Percentiles rank a stretch among this genome's conserved stretches.
These are phyloP conservation scores for Geranium brycei DNA, from an alignment of 345 rosid species.

Conservation along the genomic window DNA sequence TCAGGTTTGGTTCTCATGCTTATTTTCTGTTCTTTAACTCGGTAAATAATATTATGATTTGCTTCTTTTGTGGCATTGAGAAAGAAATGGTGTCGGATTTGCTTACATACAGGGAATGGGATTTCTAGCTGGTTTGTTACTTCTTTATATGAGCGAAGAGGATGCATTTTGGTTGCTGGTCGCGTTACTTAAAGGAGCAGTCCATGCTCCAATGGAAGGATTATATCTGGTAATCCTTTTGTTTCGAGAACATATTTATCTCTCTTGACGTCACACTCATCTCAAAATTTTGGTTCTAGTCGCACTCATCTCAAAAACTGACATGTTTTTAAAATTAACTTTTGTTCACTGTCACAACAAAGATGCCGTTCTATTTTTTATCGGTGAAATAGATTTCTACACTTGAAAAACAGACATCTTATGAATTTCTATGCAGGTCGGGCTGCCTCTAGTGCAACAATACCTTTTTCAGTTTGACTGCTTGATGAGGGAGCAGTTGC, in stretches of 20 bases:
- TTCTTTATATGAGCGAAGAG: conserved; percentile 97
- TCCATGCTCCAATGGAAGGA: conserved; percentile 97
- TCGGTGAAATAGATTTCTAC: too few relatives aligned
- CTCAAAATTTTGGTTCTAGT: too few relatives aligned
- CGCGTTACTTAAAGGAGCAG: conserved; percentile 92
- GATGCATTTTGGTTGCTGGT: conserved; percentile 96
- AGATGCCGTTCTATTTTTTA: too few relatives aligned
- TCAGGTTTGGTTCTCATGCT: conserved; percentile 40
- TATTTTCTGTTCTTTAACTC: background rate
- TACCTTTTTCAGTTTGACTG: conserved; percentile 68
- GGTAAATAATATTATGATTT: conserved; percentile 4
- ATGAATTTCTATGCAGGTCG: conserved; percentile 31
- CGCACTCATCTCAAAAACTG: too few relatives aligned
- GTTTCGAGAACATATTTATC: too few relatives aligned
- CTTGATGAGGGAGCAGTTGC: conserved; percentile 69
- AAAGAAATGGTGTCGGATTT: conserved; percentile 1
- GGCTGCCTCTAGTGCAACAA: conserved; percentile 89
- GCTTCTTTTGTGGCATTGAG: too few relatives aligned
- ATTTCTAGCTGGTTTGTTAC: conserved; percentile 75
- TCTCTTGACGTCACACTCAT: too few relatives aligned
- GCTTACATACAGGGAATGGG: conserved; percentile 81
- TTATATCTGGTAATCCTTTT: conserved; percentile 55
- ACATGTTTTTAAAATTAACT: too few relatives aligned
- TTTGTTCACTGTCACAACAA: too few relatives aligned
- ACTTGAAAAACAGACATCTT: too few relatives aligned